Percentiles rank a stretch among this genome's conserved stretches.
phyloP scores from a whole-genome alignment of 441 rosid genomes.

The Eugenia klotzschiana region DNA sequence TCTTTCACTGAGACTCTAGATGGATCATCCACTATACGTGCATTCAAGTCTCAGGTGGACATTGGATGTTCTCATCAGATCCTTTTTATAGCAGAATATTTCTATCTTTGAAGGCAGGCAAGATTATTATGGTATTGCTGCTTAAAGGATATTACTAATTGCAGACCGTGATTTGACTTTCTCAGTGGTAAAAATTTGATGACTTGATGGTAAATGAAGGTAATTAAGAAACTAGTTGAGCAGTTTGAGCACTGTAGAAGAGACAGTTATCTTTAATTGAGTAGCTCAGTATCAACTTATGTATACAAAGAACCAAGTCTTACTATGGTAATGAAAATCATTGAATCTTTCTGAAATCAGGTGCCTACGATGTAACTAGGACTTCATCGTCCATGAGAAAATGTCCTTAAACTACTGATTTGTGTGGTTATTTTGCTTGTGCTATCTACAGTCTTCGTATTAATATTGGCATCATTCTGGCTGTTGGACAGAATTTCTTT shows the following conservation, averaged over 20 bases:
- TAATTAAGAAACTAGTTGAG: background rate
- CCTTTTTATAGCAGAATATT: background rate
- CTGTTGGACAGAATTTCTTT: constrained; percentile 45
- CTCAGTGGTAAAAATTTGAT: background rate
- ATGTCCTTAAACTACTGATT: background rate
- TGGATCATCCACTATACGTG: constrained; percentile 89
- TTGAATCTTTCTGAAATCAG: background rate
- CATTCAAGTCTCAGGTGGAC: constrained; percentile 71
- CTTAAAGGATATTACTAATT: background rate
- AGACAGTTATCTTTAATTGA: background rate
- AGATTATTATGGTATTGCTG: background rate
- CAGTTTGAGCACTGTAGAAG: background rate
- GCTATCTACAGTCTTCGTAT: background rate
- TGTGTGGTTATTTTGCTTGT: background rate
- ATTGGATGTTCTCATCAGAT: background rate
- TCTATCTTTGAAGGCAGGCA: background rate
- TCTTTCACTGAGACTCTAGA: constrained; percentile 85
- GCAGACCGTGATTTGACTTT: background rate
- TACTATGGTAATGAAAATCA: background rate
- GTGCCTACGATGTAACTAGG: background rate
- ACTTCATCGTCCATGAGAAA: background rate
- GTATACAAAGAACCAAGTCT: background rate
- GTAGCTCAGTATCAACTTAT: background rate
- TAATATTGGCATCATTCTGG: background rate
- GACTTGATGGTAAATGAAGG: background rate